These are phyloP conservation scores for Extremus antarcticus DNA, from an alignment of 495 filamentous ascomycete species.

Conservation along the genomic window DNA sequence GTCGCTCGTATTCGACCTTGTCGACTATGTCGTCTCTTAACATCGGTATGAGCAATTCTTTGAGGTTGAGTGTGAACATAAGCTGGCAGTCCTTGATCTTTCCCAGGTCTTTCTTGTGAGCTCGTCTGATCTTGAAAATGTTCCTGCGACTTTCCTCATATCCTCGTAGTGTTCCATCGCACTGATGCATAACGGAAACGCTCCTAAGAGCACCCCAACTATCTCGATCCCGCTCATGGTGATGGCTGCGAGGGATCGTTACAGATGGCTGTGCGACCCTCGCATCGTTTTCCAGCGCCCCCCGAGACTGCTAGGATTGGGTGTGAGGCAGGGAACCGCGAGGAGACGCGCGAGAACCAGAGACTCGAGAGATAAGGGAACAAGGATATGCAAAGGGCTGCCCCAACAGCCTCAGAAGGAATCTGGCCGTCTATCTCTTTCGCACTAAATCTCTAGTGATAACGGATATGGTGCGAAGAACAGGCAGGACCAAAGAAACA, in stretches of 20 bases:
- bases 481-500: too few species aligned
- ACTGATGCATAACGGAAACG: constrained; percentile 1
- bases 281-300: too few species aligned
- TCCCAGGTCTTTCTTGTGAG: neutral
- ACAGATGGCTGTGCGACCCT: too few species aligned
- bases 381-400: too few species aligned
- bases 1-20: neutral
- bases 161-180: constrained; percentile 9
- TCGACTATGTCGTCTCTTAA: neutral
- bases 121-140: neutral
- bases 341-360: too few species aligned
- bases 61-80: neutral
- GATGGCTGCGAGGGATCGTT: neutral
- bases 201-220: constrained; percentile 1
- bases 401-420: too few species aligned
- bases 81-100: constrained; percentile 1
- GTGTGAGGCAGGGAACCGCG: too few species aligned
- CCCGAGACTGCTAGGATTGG: too few species aligned
- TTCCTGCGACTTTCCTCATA: neutral
- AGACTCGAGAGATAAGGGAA: too few species aligned
- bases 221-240: constrained; percentile 2
- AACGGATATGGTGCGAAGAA: too few species aligned
- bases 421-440: too few species aligned
- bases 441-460: too few species aligned
- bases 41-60: neutral